Conservation (phyloP, 257 asterid species). For the Lantana camara region DNA sequence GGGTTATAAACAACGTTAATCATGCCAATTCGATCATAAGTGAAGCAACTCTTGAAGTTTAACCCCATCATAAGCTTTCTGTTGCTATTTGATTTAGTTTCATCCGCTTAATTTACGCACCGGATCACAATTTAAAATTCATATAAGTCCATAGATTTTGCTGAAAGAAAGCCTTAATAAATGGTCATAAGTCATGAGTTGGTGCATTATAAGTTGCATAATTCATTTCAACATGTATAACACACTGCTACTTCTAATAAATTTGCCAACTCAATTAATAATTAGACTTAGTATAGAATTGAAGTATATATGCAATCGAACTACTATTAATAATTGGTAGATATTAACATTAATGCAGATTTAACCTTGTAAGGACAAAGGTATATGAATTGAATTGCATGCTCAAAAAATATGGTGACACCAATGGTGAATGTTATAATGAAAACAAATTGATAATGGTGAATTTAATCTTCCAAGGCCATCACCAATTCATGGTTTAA, state of each 20-base stretch:
- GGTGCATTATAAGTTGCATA: conserved; percentile 22
- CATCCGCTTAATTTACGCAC: neutral
- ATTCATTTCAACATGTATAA: conserved; percentile 22
- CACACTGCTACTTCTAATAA: conserved; percentile 22
- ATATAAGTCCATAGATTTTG: neutral
- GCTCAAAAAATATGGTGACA: neutral
- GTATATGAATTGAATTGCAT: neutral
- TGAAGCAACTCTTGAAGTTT: too few species aligned
- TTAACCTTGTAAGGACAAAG: neutral
- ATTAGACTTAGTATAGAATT: too few species aligned
- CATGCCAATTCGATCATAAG: too few species aligned
- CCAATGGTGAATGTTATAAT: neutral
- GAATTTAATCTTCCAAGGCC: neutral
- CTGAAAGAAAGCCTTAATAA: conserved; percentile 9
- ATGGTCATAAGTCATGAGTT: conserved; percentile 22
- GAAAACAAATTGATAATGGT: neutral
- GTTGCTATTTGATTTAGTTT: too few species aligned
- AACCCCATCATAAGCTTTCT: too few species aligned
- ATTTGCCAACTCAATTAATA: neutral
- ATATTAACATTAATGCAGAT: conserved; percentile 28
- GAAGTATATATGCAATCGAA: neutral
- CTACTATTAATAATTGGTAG: conserved; percentile 26
- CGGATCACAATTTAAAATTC: too few species aligned
- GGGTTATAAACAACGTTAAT: too few species aligned
- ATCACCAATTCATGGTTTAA: neutral